Percentiles rank a stretch among this genome's conserved stretches.
Conservation (phyloP, 1,284 basidiomycete species). For the Leccinum subrobustum region DNA sequence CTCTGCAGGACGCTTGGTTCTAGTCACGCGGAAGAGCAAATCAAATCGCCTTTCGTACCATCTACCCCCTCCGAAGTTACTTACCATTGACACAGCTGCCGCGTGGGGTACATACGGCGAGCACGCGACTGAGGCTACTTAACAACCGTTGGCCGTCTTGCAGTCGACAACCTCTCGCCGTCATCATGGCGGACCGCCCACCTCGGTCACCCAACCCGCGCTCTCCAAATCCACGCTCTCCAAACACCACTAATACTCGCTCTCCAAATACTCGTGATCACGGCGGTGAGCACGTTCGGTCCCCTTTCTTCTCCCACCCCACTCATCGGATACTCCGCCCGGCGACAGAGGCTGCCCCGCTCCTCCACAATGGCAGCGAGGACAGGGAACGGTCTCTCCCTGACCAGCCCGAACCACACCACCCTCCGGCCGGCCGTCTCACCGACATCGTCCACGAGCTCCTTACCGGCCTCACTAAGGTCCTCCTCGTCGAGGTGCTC, state of each 20-base stretch:
- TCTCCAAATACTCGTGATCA: conserved; percentile 41
- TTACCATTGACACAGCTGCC: conserved; percentile 1
- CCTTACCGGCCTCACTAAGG: conserved; percentile 81
- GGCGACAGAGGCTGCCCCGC: conserved; percentile 51
- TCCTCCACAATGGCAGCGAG: conserved; percentile 45
- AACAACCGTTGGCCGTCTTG: conserved; percentile 15
- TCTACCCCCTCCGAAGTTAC: not conserved
- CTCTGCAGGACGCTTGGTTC: conserved; percentile 47
- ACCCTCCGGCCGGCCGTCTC: conserved; percentile 50
- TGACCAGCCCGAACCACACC: conserved; percentile 22
- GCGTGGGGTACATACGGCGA: conserved; percentile 29
- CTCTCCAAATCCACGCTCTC: conserved; percentile 33
- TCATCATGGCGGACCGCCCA: conserved; percentile 38
- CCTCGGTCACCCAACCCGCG: conserved; percentile 34
- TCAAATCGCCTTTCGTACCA: not conserved
- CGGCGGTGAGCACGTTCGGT: conserved; percentile 30
- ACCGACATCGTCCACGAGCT: conserved; percentile 66
- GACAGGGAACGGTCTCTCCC: conserved; percentile 37
- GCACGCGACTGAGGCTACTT: conserved; percentile 35
- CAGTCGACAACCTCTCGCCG: conserved; percentile 15
- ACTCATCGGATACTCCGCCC: conserved; percentile 8
- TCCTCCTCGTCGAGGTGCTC: conserved; percentile 75
- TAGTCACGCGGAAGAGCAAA: conserved; percentile 16
- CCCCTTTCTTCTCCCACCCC: not conserved
- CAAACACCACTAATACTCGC: conserved; percentile 32